Evolutionary conservation across 1,139 yeast genomes (phyloP).

Genomic region (Hyphopichia fennica): DNA sequence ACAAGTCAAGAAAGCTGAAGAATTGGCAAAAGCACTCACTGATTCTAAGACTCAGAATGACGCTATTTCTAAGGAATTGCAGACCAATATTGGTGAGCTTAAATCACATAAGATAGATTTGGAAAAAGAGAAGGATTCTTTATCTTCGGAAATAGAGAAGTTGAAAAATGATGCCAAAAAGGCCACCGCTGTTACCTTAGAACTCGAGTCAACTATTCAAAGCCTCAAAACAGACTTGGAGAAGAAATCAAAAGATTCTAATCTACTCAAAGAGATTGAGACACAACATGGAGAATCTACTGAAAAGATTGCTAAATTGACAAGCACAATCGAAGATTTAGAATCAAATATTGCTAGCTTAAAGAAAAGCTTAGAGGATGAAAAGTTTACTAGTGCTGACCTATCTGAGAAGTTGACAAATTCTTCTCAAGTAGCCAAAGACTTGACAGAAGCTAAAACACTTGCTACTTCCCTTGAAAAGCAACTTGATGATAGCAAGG

Average conservation of each 20-base stretch:
- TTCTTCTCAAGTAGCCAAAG: not conserved
- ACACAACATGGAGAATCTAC: not conserved
- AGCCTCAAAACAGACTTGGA: slow-evolving; percentile 1
- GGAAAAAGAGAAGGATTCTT: slow-evolving; percentile 3
- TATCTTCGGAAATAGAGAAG: not conserved
- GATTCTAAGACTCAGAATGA: no score
- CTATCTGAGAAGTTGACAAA: not conserved
- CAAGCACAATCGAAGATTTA: not conserved
- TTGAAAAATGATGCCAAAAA: not conserved
- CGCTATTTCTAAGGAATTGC: no score
- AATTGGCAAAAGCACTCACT: no score
- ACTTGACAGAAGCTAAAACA: not conserved
- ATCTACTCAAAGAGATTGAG: not conserved
- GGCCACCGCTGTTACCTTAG: not conserved
- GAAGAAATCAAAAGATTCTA: not conserved
- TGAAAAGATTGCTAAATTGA: not conserved
- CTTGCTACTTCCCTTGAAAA: not conserved
- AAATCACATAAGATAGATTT: not conserved
- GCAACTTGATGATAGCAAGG: not conserved
- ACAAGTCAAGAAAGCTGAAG: no score
- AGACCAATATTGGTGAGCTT: no score
- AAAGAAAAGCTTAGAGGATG: slow-evolving; percentile 16
- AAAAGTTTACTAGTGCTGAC: slow-evolving; percentile 4
- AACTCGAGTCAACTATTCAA: not conserved
- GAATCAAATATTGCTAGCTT: slow-evolving; percentile 12